Evolutionary conservation across 331 rosid genomes (phyloP), one percentile per base, ranked within the genome.

Genomic region (Cydonia oblonga): DNA sequence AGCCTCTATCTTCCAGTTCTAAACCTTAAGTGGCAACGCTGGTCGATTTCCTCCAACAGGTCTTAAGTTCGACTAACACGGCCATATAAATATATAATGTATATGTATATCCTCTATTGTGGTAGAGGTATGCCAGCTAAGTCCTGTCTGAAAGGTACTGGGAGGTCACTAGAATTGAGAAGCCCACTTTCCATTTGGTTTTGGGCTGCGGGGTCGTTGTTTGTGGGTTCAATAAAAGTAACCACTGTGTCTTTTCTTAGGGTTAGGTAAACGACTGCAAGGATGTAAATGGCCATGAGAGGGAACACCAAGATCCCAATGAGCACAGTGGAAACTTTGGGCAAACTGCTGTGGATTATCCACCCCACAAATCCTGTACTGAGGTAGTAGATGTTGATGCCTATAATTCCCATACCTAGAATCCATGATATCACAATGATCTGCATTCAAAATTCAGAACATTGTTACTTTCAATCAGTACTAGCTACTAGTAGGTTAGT

Each of bases 271-370:
- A 90, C 73, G 42, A 93, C 75, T 1, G 91, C 79, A 6, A 59
- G 1, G 9, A 87, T 12, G 68, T 90, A 90, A 12, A 86, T 6
- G 22, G 87, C 84, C 96, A 93, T 93, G 13, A 89, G 70, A 25
- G 97, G 98, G 63, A 93, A 93, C 32, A 90, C 97, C 26, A 89
- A 15, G 70, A 93, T 84, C 66, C 96, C 96, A 5, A 90, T 75
- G 70, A 93, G 76, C 30, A 87, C 92, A 53, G 76, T 89, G 67
- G 83, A 90, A 32, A 57, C 81, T 78, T 83, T 93, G 25, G 90
- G 95, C n/a, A 88, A 74, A 56, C 42, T 76, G 81, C 65, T 90
- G 63, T 89, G 84, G 66, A 89, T 86, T 32, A 93, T 61, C 98
- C 98, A 93, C 13, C 32, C 83, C 68, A 87, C 97, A 10, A 90